Percentiles rank a stretch among this genome's conserved stretches.
Evolutionary conservation across 345 rosid genomes (phyloP).

Genomic region (Rhizophora apiculata): DNA sequence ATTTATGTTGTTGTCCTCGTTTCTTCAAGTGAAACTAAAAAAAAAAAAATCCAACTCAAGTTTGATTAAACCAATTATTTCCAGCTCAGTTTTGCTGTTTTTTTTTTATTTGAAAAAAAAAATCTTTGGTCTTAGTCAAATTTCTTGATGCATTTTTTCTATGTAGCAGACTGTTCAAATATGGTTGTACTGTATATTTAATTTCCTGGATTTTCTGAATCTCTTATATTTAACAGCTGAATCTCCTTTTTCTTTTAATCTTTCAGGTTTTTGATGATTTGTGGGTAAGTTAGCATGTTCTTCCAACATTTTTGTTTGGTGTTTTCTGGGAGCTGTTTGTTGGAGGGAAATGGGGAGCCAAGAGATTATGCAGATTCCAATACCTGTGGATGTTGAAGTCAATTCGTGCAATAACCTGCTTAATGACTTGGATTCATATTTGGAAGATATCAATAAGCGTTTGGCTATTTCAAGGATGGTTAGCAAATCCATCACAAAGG

Average conservation of each 20-base stretch:
- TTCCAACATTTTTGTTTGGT: conserved; percentile 5
- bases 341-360: conserved; percentile 28
- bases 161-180: background rate
- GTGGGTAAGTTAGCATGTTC: background rate
- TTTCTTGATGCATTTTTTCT: background rate
- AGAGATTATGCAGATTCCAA: conserved; percentile 23
- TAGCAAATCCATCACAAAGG: conserved; percentile 68
- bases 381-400: conserved; percentile 25
- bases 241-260: background rate
- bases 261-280: background rate
- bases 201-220: background rate
- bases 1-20: background rate
- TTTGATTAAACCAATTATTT: background rate
- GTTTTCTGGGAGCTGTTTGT: conserved; percentile 17
- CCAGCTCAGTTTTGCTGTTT: background rate
- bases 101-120: background rate
- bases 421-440: conserved; percentile 57
- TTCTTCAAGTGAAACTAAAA: background rate
- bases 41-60: background rate
- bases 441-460: conserved; percentile 53
- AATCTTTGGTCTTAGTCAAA: background rate
- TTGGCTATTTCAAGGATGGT: conserved; percentile 74
- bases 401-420: conserved; percentile 29
- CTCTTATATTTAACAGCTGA: background rate
- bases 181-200: background rate